phyloP scores from a whole-genome alignment of 345 rosid species.

The Dipteronia dyeriana region DNA sequence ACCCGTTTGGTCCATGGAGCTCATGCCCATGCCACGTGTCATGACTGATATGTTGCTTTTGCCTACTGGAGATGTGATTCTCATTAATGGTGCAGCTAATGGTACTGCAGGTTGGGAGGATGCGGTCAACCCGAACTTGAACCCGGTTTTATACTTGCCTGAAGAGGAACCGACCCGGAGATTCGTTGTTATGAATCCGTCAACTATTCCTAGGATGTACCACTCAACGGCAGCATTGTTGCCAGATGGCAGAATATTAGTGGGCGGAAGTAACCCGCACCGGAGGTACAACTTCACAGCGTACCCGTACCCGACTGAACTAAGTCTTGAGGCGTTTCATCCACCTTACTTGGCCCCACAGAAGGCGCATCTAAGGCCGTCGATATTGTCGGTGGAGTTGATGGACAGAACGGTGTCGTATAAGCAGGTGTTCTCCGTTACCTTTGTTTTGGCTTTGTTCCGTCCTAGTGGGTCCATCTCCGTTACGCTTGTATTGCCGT shows the following conservation, averaged over 20 bases:
- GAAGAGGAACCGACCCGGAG: conserved; percentile 44
- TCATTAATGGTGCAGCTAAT: conserved; percentile 70
- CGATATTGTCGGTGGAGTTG: conserved; percentile 55
- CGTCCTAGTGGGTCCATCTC: conserved; percentile 21
- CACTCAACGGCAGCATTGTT: conserved; percentile 69
- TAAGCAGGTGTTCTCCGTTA: conserved; percentile 39
- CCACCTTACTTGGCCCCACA: conserved; percentile 62
- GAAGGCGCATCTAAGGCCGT: conserved; percentile 46
- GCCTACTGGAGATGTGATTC: conserved; percentile 59
- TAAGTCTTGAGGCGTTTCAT: conserved; percentile 76
- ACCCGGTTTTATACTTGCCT: conserved; percentile 69
- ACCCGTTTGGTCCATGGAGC: conserved; percentile 74
- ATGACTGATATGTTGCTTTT: conserved; percentile 71
- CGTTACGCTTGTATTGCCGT: conserved; percentile 54
- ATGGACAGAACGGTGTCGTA: conserved; percentile 38
- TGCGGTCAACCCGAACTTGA: conserved; percentile 58
- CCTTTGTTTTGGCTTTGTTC: conserved; percentile 36
- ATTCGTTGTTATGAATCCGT: conserved; percentile 54
- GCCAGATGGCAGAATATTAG: conserved; percentile 76
- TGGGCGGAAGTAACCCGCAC: conserved; percentile 93
- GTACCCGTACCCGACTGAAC: conserved; percentile 63
- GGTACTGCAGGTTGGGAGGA: conserved; percentile 92
- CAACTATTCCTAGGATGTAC: conserved; percentile 67
- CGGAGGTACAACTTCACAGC: conserved; percentile 62
- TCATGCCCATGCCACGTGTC: conserved; percentile 79